Base-by-base conservation (phyloP, 805 yeast genomes). In the Lipomyces chichibuensis region DNA sequence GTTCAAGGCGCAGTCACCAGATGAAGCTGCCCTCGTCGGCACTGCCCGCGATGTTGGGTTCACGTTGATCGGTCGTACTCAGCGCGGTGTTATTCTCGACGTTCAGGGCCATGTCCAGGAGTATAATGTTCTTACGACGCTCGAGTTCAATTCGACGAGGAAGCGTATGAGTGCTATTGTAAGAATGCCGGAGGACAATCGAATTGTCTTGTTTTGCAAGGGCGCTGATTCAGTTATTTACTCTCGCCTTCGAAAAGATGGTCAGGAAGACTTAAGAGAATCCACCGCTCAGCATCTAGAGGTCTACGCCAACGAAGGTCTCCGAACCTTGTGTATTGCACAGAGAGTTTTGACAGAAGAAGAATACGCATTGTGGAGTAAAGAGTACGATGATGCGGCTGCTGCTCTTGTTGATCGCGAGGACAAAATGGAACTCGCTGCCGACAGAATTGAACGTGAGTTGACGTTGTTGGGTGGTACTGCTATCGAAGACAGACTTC, bases 1-100 rank as follows among this genome's bases (percentile, higher is more conserved):
- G 35, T 88, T 85, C 78, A 88, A 89, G 73, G 93, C 94, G 0
- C 93, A 90, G 74, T 88, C 92, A 8, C 96, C 96, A 0, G 96
- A 90, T 79, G 96, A 90, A 76, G 86, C 88, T 54, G 93, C 95
- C 0, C 81, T 90, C 63, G 94, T 90, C n/a, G 81, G 88, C 1
- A 88, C 85, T 57, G 94, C 94, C 0, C 80, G 90, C 61, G 94
- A 89, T 75, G 72, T 89, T 37, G 96, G 96, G 9, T 82, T 87
- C 71, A 87, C 84, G 0, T 84, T 88, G 74, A 77, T 82, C 27
- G 88, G 84, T 55, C 80, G 87, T 56, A 81, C 82, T 25, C 81
- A 89, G 74, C 81, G 81, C 52, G 80, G 83, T 2, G 79, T 87
- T 51, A 75, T 81, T 2, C 60, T 82, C 5, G 77, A 79, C 61